phyloP scores from a whole-genome alignment of 2,329 filamentous ascomycete genomes.

The Leptographium galeiforme region DNA sequence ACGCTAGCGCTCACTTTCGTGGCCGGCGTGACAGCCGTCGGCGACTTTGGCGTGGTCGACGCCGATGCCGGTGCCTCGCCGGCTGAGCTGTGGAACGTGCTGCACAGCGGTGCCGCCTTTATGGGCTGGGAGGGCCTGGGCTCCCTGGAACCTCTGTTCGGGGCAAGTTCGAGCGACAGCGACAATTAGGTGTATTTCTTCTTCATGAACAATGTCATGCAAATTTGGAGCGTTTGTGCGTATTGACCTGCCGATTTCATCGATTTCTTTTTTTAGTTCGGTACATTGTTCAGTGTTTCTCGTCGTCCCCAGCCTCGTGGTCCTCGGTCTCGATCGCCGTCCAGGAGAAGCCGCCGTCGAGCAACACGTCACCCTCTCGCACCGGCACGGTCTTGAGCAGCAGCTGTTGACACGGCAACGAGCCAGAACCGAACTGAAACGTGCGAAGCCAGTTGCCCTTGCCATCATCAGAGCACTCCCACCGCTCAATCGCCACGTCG shows the following conservation, averaged over 20 bases:
- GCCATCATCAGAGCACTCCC: conserved; percentile 26
- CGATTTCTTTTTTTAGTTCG: not conserved
- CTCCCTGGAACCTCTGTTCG: conserved; percentile 16
- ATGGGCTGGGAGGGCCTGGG: conserved; percentile 16
- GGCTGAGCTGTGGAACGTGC: conserved; percentile 15
- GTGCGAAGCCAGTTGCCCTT: not conserved
- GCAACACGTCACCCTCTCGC: conserved; percentile 1
- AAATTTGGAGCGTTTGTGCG: too few relatives aligned
- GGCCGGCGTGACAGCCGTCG: conserved; percentile 15
- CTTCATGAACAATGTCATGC: not conserved
- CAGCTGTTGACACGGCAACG: conserved; percentile 3
- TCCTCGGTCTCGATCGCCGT: not conserved
- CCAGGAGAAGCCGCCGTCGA: not conserved
- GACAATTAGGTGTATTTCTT: not conserved
- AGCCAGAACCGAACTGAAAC: conserved; percentile 1
- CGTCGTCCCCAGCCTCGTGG: not conserved
- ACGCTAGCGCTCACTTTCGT: conserved; percentile 21
- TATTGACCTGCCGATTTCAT: too few relatives aligned
- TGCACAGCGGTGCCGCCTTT: conserved; percentile 12
- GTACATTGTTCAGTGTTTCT: not conserved
- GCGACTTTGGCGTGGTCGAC: conserved; percentile 1
- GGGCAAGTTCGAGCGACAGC: conserved; percentile 1
- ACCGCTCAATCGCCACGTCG: conserved; percentile 37
- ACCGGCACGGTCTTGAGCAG: not conserved
- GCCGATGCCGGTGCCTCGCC: conserved; percentile 9